Evolutionary conservation across 2,329 filamentous ascomycete genomes (phyloP).

Genomic region (Colletotrichum salicis): DNA sequence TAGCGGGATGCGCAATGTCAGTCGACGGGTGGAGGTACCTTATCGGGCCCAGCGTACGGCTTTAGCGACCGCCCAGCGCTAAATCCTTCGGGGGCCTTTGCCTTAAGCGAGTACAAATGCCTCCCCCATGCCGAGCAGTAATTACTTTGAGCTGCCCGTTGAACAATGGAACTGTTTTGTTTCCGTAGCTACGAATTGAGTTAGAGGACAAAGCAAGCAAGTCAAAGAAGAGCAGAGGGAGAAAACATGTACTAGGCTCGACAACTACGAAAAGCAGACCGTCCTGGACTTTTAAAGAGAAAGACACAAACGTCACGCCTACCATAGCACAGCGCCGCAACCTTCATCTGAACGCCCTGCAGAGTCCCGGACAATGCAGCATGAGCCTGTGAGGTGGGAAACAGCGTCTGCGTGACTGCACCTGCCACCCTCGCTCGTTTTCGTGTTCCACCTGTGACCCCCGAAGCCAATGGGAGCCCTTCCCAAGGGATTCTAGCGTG

Average conservation of each 20-base stretch:
- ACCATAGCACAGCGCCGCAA: neutral
- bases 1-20: slow-evolving; percentile 19
- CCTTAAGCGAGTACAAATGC: neutral
- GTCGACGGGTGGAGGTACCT: slow-evolving; percentile 14
- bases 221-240: neutral
- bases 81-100: slow-evolving; percentile 9
- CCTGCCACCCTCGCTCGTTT: slow-evolving; percentile 25
- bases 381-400: neutral
- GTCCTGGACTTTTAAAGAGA: too few relatives aligned
- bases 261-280: neutral
- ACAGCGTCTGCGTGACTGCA: slow-evolving; percentile 19
- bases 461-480: slow-evolving; percentile 5
- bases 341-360: slow-evolving; percentile 6
- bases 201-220: neutral
- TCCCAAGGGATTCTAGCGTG: neutral
- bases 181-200: neutral
- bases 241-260: neutral
- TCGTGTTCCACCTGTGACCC: slow-evolving; percentile 14
- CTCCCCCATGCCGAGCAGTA: neutral
- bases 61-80: slow-evolving; percentile 29
- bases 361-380: neutral
- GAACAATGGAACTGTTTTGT: neutral
- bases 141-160: neutral
- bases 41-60: slow-evolving; percentile 15
- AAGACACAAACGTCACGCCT: neutral